These are phyloP conservation scores for Alternaria ethzedia DNA, from an alignment of 2,329 filamentous ascomycete species.

Conservation along the genomic window DNA sequence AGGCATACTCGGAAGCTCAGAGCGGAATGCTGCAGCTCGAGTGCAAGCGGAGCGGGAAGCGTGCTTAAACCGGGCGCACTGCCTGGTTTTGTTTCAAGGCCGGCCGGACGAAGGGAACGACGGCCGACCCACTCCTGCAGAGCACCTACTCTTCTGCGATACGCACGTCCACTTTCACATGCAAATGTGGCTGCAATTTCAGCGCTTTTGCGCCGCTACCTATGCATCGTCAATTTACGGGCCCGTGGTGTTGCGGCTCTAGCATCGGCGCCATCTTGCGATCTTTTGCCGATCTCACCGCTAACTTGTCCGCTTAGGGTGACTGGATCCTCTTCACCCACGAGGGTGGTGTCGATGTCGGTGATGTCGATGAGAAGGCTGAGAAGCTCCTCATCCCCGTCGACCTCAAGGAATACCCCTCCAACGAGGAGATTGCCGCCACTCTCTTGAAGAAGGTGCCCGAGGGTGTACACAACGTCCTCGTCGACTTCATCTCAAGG, in stretches of 20 bases:
- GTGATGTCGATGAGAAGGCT: slow-evolving; percentile 98
- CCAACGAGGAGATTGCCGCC: slow-evolving; percentile 89
- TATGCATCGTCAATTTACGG: slow-evolving; percentile 22
- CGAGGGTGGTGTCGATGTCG: slow-evolving; percentile 99
- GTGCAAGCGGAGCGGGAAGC: slow-evolving; percentile 17
- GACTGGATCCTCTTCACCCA: slow-evolving; percentile 99
- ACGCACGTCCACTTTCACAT: slow-evolving; percentile 46
- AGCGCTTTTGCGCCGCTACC: slow-evolving; percentile 18
- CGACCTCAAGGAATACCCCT: slow-evolving; percentile 91
- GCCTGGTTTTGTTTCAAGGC: slow-evolving; percentile 44
- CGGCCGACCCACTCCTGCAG: slow-evolving; percentile 46
- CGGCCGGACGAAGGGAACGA: slow-evolving; percentile 50
- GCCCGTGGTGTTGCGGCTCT: slow-evolving; percentile 44
- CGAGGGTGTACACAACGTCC: slow-evolving; percentile 93
- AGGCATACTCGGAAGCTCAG: slow-evolving; percentile 17
- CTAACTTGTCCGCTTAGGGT: slow-evolving; percentile 66
- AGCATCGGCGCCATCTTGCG: slow-evolving; percentile 25
- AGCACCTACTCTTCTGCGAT: slow-evolving; percentile 37
- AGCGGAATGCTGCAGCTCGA: slow-evolving; percentile 15
- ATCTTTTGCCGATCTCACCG: slow-evolving; percentile 31
- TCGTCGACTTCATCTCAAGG: slow-evolving; percentile 98
- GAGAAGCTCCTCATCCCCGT: slow-evolving; percentile 98
- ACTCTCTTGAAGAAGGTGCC: slow-evolving; percentile 91
- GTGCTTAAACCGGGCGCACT: slow-evolving; percentile 30
- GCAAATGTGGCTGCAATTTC: slow-evolving; percentile 29